These are phyloP conservation scores for Pichia sporocuriosa DNA, from an alignment of 805 yeast genomes.

Conservation along the genomic window DNA sequence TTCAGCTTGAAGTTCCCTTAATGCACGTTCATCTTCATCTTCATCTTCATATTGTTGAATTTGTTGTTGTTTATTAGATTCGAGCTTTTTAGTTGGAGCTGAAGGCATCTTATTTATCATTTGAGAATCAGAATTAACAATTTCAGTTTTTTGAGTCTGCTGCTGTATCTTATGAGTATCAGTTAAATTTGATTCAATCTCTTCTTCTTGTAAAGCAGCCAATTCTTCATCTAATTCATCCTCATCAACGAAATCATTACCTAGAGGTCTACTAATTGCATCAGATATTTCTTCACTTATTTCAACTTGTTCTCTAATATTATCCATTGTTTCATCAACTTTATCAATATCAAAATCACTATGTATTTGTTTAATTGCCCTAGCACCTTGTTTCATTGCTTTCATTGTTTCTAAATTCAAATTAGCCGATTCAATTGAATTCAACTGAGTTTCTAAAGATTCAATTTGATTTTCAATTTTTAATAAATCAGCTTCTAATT, in stretches of 20 bases:
- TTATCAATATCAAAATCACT: constrained; percentile 92
- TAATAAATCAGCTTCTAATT: constrained; percentile 65
- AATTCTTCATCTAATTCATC: constrained; percentile 94
- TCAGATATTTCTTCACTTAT: constrained; percentile 92
- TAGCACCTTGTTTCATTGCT: constrained; percentile 97
- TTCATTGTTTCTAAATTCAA: constrained; percentile 96
- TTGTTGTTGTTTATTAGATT: constrained; percentile 32
- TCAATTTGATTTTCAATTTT: constrained; percentile 85
- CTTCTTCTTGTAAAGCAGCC: constrained; percentile 79
- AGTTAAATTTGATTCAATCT: constrained; percentile 36
- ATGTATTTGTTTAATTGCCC: constrained; percentile 94
- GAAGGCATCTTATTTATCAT: constrained; percentile 36
- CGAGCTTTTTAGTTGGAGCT: constrained; percentile 38
- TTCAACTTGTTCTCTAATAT: constrained; percentile 93
- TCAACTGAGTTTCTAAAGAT: constrained; percentile 81
- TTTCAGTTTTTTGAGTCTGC: neutral
- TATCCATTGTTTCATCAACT: constrained; percentile 97
- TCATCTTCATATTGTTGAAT: constrained; percentile 49
- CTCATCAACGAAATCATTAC: constrained; percentile 71
- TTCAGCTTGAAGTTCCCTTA: constrained; percentile 75
- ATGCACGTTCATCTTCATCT: constrained; percentile 79
- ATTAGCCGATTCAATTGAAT: constrained; percentile 90
- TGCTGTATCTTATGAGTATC: constrained; percentile 13
- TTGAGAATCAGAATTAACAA: constrained; percentile 8
- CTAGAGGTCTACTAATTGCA: constrained; percentile 91